A percentile compares a stretch with the other conserved stretches of the same genome.
Evolutionary conservation across 2,329 filamentous ascomycete species (phyloP).

Genomic region (Beauveria scarabaeidicola): DNA sequence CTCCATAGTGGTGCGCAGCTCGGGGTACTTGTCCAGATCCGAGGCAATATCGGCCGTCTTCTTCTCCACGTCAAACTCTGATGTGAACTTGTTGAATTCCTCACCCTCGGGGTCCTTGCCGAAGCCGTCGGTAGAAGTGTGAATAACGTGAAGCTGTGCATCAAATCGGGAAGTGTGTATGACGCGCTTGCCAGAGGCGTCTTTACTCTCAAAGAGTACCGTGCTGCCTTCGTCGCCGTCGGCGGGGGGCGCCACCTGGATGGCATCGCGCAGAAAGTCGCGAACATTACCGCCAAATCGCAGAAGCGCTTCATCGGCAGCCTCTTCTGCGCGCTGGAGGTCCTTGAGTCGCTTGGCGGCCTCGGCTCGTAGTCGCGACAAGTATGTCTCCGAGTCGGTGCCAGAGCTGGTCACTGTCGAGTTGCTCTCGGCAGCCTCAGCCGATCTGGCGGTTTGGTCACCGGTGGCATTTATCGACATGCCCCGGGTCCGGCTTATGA

Average conservation of each 20-base stretch:
- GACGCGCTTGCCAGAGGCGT: slow-evolving; percentile 79
- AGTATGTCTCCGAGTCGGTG: slow-evolving; percentile 51
- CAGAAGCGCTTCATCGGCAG: slow-evolving; percentile 87
- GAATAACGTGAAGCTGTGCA: slow-evolving; percentile 90
- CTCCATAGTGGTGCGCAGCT: slow-evolving; percentile 85
- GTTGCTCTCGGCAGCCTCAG: slow-evolving; percentile 27
- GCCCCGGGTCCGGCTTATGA: slow-evolving; percentile 65
- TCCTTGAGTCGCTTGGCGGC: slow-evolving; percentile 80
- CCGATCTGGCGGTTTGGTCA: slow-evolving; percentile 19
- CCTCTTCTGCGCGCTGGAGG: slow-evolving; percentile 86
- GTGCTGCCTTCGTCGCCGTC: slow-evolving; percentile 45
- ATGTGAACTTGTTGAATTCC: slow-evolving; percentile 67
- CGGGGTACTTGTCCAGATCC: slow-evolving; percentile 79
- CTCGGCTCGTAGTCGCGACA: slow-evolving; percentile 67
- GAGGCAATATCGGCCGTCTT: slow-evolving; percentile 77
- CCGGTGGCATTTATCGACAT: slow-evolving; percentile 52
- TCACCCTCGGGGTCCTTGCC: slow-evolving; percentile 67
- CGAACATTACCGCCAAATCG: slow-evolving; percentile 85
- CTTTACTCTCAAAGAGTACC: slow-evolving; percentile 89
- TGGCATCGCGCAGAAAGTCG: slow-evolving; percentile 83
- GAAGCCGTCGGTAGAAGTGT: slow-evolving; percentile 76
- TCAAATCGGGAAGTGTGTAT: slow-evolving; percentile 94
- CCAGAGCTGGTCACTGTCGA: slow-evolving; percentile 41
- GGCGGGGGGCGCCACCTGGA: slow-evolving; percentile 72
- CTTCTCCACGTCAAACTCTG: slow-evolving; percentile 67